These are phyloP conservation scores for Porogramme epimiltina DNA, from an alignment of 1,284 basidiomycete genomes.

Conservation along the genomic window DNA sequence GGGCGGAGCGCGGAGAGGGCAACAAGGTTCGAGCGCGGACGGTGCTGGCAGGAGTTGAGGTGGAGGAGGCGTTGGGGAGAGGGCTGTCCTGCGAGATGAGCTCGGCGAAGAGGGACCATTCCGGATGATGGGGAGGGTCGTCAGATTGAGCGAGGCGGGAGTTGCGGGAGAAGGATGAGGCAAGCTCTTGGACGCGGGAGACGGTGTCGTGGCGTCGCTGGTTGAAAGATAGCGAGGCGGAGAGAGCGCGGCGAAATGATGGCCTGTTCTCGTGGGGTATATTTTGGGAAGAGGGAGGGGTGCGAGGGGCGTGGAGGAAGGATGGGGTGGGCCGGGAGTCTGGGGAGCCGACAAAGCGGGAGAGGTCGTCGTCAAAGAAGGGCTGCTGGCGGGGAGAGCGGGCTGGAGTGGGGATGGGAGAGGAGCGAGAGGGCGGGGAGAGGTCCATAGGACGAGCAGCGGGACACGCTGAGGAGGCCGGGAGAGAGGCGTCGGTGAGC, in stretches of 20 bases:
- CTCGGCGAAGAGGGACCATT: constrained; percentile 74
- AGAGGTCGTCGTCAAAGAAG: constrained; percentile 2
- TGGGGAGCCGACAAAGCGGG: constrained; percentile 18
- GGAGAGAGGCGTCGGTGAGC: too few species aligned
- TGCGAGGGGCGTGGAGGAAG: background rate
- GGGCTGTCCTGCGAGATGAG: constrained; percentile 64
- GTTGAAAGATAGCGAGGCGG: constrained; percentile 1
- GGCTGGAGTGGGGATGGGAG: constrained; percentile 5
- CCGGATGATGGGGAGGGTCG: constrained; percentile 22
- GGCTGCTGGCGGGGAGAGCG: background rate
- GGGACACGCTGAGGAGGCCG: background rate
- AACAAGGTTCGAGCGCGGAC: constrained; percentile 14
- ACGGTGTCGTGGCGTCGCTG: constrained; percentile 4
- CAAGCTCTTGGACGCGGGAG: constrained; percentile 18
- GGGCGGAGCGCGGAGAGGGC: constrained; percentile 8
- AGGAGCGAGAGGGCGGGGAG: background rate
- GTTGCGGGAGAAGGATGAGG: constrained; percentile 11
- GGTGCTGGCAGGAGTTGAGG: background rate
- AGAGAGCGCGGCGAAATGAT: constrained; percentile 17
- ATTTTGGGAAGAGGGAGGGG: constrained; percentile 3
- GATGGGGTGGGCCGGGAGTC: constrained; percentile 9
- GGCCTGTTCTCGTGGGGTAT: constrained; percentile 8
- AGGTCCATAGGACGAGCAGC: background rate
- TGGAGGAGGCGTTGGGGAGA: constrained; percentile 15
- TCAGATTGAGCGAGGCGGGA: constrained; percentile 1